phyloP scores from a whole-genome alignment of 306 rosid genomes.

The Clitoria ternatea region DNA sequence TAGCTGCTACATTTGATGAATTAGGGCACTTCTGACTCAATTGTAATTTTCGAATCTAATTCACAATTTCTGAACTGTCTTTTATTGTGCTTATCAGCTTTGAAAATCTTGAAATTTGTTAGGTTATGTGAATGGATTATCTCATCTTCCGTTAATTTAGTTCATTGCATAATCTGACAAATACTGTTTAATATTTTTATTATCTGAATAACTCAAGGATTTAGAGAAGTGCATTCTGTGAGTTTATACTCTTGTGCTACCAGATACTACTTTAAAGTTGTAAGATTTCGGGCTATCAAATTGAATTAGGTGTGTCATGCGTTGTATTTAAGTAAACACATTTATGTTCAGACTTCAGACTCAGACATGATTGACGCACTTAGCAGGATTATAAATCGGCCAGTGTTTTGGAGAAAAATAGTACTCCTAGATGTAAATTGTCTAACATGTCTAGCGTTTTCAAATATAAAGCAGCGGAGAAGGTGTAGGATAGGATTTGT shows the following conservation, averaged over 20 bases:
- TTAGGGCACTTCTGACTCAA: neutral
- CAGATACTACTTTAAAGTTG: neutral
- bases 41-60: no score
- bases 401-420: neutral
- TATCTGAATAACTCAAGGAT: neutral
- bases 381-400: neutral
- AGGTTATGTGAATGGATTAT: neutral
- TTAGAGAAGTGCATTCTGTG: neutral
- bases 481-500: neutral
- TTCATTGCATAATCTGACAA: no score
- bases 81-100: neutral
- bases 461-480: neutral
- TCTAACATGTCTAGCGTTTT: neutral
- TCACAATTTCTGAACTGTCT: neutral
- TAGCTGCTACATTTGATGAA: constrained; percentile 23
- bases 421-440: neutral
- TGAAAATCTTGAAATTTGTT: neutral
- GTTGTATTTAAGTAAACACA: no score
- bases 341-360: no score
- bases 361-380: neutral
- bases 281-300: neutral
- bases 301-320: neutral
- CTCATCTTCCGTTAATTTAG: neutral
- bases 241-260: neutral
- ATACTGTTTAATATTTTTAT: no score